These are phyloP conservation scores for Sextonia rubra DNA, from an alignment of 164 flowering plant genomes.

Conservation along the genomic window DNA sequence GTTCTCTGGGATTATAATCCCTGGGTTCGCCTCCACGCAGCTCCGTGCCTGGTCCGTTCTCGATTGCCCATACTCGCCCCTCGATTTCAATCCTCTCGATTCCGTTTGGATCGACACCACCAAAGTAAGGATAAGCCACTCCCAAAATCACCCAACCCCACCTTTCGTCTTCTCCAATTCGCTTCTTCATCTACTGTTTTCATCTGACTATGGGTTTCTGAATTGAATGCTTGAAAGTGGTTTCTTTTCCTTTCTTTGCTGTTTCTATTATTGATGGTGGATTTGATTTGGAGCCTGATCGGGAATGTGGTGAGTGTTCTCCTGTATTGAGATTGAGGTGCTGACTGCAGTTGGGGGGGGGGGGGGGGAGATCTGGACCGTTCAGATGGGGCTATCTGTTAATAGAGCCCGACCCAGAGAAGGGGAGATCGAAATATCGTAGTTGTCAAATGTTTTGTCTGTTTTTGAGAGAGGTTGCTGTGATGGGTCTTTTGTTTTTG, in stretches of 20 bases:
- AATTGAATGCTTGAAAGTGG: neutral
- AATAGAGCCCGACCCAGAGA: no score
- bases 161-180: neutral
- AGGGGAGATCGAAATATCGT: no score
- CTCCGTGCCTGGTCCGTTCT: constrained; percentile 97
- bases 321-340: no score
- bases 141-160: neutral
- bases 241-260: neutral
- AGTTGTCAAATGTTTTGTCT: no score
- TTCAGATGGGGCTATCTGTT: no score
- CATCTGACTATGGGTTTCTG: neutral
- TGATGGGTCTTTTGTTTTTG: no score
- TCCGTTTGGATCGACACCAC: constrained; percentile 95
- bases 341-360: no score
- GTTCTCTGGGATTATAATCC: constrained; percentile 89
- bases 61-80: constrained; percentile 97
- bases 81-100: constrained; percentile 98
- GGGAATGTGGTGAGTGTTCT: no score
- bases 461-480: no score
- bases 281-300: no score
- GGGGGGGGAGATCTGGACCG: no score
- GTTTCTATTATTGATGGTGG: no score
- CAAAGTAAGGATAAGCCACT: constrained; percentile 60
- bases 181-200: neutral
- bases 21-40: constrained; percentile 95